Base-by-base conservation (phyloP, 805 yeast genomes). In the Saccharomyces kudriavzevii region DNA sequence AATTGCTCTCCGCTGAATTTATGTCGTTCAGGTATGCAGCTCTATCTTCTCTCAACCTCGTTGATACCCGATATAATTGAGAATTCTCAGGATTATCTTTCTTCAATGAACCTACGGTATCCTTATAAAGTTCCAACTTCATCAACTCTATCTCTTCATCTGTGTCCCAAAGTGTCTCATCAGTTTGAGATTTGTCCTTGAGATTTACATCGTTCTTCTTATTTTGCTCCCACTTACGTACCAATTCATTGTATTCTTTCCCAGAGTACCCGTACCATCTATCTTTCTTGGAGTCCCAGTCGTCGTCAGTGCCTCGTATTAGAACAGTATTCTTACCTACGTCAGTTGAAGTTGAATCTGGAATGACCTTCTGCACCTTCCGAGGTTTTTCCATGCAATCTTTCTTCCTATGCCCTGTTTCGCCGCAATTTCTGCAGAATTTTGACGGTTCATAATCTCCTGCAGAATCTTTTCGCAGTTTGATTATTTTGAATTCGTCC, bases 241-340 rank as follows among this genome's bases (percentile, higher is more conserved):
- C 60, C 29, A 79, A 77, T 11, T 74, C 70, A 49, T 76, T 78
- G 72, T 86, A 87, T 51, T 85, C 89, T 10, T 74, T 72, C 0
- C 80, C 75, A 48, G 85, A 83, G 64, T 81, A 87, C 0, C 96
- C 96, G 63, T 79, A 85, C 96, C 94, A 88, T 54, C 89, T 74
- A 68, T 88, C 96, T 54, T 90, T 71, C 57, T 84, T 85, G 10
- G 83, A 78, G 61, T 87, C 95, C 77, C 83, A 88, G 48, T 70
- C 49, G 54, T 60, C 49, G 49, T 55, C 46, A 57, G 54, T 51
- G 52, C 60, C 49, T 17, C 57, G 50, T 20, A 60, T 52, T n/a
- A 63, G 57, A 13, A 57, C 62, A 11, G 62, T 59, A 5, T 58
- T 58, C 40, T 62, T 60, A 4, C 65, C 53, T 11, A 56, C 52